A percentile compares a stretch with the other conserved stretches of the same genome.
These are phyloP conservation scores for Rubroboletus satanas DNA, from an alignment of 768 basidiomycete genomes.

Conservation along the genomic window DNA sequence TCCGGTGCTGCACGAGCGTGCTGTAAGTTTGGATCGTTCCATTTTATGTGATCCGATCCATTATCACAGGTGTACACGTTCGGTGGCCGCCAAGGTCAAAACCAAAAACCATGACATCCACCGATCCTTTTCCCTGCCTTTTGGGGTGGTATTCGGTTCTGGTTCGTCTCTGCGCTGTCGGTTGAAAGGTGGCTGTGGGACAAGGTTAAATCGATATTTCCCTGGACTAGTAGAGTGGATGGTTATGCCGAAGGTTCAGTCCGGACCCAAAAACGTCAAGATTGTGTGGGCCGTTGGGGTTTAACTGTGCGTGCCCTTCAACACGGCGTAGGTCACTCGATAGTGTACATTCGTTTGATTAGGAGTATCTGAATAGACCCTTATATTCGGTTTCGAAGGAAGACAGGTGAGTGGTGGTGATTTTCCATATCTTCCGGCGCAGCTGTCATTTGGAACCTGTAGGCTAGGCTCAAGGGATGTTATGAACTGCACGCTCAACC, in stretches of 20 bases:
- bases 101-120: background rate
- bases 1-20: background rate
- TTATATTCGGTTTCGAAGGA: too few species aligned
- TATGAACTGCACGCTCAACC: background rate
- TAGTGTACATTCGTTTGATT: background rate
- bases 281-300: background rate
- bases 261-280: too few species aligned
- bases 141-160: background rate
- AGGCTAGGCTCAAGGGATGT: background rate
- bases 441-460: background rate
- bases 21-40: background rate
- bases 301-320: background rate
- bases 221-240: background rate
- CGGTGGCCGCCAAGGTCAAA: background rate
- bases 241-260: background rate
- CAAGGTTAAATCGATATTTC: background rate
- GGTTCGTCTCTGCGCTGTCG: background rate
- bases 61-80: background rate
- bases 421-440: background rate
- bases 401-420: too few species aligned
- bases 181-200: background rate
- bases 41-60: background rate
- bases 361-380: background rate
- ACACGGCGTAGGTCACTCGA: background rate
- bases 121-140: background rate